Evolutionary conservation across 148 eudicot species (phyloP).

Genomic region (Amaranthus hypochondriacus): DNA sequence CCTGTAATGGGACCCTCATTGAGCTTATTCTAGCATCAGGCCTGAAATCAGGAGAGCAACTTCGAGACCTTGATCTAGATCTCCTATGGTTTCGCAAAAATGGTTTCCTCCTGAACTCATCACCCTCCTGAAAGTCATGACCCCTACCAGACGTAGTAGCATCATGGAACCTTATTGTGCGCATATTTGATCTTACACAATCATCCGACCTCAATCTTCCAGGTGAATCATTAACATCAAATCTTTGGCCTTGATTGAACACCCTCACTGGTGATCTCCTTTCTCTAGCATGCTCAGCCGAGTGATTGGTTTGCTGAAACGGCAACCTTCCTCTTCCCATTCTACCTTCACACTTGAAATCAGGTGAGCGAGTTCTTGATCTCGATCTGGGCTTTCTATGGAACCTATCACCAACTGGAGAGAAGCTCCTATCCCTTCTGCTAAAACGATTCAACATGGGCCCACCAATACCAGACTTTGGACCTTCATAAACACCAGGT

Average conservation of each 20-base stretch:
- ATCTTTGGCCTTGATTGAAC: conserved; percentile 25
- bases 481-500: conserved; percentile 25
- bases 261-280: conserved; percentile 24
- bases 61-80: conserved; percentile 60
- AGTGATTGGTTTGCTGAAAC: conserved; percentile 18
- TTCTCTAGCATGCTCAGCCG: conserved; percentile 22
- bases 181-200: conserved; percentile 19
- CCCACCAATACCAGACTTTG: conserved; percentile 24
- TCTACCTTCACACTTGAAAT: conserved; percentile 29
- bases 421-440: conserved; percentile 41
- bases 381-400: conserved; percentile 28
- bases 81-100: conserved; percentile 34
- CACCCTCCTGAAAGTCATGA: conserved; percentile 19
- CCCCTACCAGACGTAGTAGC: conserved; percentile 19
- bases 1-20: conserved; percentile 36
- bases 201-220: conserved; percentile 30
- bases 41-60: conserved; percentile 57
- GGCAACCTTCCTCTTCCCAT: conserved; percentile 28
- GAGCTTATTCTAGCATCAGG: conserved; percentile 42
- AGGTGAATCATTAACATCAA: conserved; percentile 13
- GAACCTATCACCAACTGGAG: conserved; percentile 37
- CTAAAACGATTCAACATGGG: conserved; percentile 32
- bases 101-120: conserved; percentile 19
- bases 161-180: conserved; percentile 29
- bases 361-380: conserved; percentile 36